Conservation (phyloP, 306 rosid species). For the Spatholobus suberectus region DNA sequence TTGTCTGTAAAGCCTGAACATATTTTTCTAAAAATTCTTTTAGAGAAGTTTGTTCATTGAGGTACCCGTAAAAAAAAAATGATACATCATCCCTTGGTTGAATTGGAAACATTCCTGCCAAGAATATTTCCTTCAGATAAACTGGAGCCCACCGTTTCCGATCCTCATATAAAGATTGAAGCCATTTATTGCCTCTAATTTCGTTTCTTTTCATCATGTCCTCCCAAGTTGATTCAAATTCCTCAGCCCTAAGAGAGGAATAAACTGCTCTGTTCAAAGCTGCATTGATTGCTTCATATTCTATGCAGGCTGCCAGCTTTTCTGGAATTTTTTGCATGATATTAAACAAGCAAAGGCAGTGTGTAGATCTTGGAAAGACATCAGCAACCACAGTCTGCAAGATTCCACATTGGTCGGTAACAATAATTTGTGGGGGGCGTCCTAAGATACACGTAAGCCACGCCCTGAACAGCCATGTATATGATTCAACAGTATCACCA, state of each 20-base stretch:
- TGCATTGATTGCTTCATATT: slow-evolving; percentile 55
- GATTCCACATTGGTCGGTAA: slow-evolving; percentile 51
- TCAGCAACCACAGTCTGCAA: slow-evolving; percentile 65
- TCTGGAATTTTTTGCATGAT: slow-evolving; percentile 64
- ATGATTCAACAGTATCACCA: slow-evolving; percentile 63
- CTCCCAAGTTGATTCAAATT: slow-evolving; percentile 76
- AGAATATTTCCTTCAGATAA: slow-evolving; percentile 59
- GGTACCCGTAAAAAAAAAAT: slow-evolving; percentile 56
- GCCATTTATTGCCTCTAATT: slow-evolving; percentile 66
- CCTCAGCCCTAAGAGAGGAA: slow-evolving; percentile 62
- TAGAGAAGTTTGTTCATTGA: slow-evolving; percentile 56
- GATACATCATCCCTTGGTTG: slow-evolving; percentile 53
- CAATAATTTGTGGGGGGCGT: slow-evolving; percentile 74
- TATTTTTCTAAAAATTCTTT: slow-evolving; percentile 61
- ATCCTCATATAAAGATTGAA: slow-evolving; percentile 64
- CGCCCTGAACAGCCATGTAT: slow-evolving; percentile 76
- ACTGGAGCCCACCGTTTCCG: slow-evolving; percentile 75
- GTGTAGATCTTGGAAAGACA: slow-evolving; percentile 80
- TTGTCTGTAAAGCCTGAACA: slow-evolving; percentile 59
- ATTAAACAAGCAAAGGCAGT: slow-evolving; percentile 57
- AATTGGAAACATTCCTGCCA: slow-evolving; percentile 65
- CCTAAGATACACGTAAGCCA: slow-evolving; percentile 76
- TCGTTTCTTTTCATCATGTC: slow-evolving; percentile 61
- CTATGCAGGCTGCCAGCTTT: slow-evolving; percentile 53
- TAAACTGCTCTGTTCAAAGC: slow-evolving; percentile 58